Percentiles rank a stretch among this genome's conserved stretches.
phyloP scores from a whole-genome alignment of 2,329 filamentous ascomycete species.

The Fusarium liriodendri region DNA sequence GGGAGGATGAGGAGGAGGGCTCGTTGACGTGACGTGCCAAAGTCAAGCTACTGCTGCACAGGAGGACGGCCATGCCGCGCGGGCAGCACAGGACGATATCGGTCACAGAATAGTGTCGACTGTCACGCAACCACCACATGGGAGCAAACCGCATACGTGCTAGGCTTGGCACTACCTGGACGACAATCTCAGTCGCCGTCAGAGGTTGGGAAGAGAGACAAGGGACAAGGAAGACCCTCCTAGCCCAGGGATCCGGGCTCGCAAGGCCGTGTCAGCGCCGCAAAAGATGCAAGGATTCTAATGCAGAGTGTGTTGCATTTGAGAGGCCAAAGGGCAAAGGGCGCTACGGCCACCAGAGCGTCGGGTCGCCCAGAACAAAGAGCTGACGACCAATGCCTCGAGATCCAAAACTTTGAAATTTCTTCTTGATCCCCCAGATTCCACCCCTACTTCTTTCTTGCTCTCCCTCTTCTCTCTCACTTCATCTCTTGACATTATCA shows the following conservation, averaged over 20 bases:
- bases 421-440: slow-evolving; percentile 33
- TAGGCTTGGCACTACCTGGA: slow-evolving; percentile 8
- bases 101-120: slow-evolving; percentile 22
- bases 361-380: slow-evolving; percentile 35
- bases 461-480: slow-evolving; percentile 16
- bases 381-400: slow-evolving; percentile 31
- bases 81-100: slow-evolving; percentile 17
- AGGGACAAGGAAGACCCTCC: slow-evolving; percentile 19
- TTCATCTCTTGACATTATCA: slow-evolving; percentile 22
- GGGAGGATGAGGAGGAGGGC: background rate
- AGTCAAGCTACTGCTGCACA: background rate
- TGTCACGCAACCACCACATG: slow-evolving; percentile 37
- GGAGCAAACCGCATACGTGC: slow-evolving; percentile 27
- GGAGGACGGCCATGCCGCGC: slow-evolving; percentile 5
- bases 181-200: slow-evolving; percentile 15
- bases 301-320: slow-evolving; percentile 40
- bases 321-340: slow-evolving; percentile 39
- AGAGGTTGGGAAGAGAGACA: slow-evolving; percentile 12
- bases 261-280: slow-evolving; percentile 34
- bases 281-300: slow-evolving; percentile 38
- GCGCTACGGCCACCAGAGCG: slow-evolving; percentile 44
- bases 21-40: slow-evolving; percentile 16
- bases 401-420: slow-evolving; percentile 37
- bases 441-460: slow-evolving; percentile 27
- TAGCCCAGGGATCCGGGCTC: slow-evolving; percentile 34